Percentiles rank a stretch among this genome's conserved stretches.
Evolutionary conservation across 2,329 filamentous ascomycete genomes (phyloP).

Genomic region (Botrytis cinerea): DNA sequence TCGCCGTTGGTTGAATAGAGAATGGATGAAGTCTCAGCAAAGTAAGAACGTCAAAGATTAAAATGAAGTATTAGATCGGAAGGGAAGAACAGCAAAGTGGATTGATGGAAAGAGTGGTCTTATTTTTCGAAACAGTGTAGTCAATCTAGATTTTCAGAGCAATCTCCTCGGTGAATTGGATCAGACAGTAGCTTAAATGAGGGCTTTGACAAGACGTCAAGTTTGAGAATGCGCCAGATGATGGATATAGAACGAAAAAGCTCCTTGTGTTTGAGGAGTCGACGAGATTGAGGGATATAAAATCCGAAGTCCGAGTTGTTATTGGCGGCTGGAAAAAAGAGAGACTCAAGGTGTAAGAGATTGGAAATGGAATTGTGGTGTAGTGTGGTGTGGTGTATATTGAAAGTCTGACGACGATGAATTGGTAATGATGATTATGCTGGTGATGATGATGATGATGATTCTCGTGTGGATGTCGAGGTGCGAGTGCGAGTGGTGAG

Average conservation of each 20-base stretch:
- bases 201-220: conserved; percentile 12
- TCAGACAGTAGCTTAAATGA: conserved; percentile 2
- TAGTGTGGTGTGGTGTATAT: neutral
- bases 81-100: neutral
- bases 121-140: conserved; percentile 5
- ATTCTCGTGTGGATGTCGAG: neutral
- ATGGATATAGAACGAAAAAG: neutral
- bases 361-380: neutral
- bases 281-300: neutral
- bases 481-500: neutral
- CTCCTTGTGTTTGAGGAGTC: neutral
- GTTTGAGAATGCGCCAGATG: conserved; percentile 12
- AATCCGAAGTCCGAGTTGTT: neutral
- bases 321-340: neutral
- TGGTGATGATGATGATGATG: neutral
- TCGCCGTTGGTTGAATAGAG: neutral
- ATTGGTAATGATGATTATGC: neutral
- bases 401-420: neutral
- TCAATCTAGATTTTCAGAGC: neutral
- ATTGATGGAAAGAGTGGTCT: neutral
- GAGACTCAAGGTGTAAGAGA: neutral
- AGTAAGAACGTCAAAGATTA: conserved; percentile 10
- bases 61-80: neutral
- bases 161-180: neutral
- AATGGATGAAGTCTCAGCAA: conserved; percentile 16